A percentile compares a stretch with the other conserved stretches of the same genome.
Evolutionary conservation across 805 yeast genomes (phyloP).

Genomic region (Myxozyma lipomycoides): DNA sequence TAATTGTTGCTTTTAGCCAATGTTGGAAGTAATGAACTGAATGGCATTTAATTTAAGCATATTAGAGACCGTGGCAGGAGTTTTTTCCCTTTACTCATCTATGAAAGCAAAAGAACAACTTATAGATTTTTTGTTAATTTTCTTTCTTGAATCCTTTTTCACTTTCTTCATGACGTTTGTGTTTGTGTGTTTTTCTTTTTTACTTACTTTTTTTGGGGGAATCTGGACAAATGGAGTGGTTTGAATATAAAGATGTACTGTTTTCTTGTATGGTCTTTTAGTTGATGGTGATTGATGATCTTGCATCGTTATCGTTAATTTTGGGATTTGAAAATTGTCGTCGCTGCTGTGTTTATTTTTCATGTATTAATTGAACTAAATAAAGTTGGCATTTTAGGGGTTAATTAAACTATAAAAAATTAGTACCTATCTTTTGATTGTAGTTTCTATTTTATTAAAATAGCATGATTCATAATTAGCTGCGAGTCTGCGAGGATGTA

Average conservation of each 20-base stretch:
- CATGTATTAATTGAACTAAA: background rate
- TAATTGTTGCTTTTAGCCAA: background rate
- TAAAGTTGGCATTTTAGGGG: background rate
- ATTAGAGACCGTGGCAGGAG: background rate
- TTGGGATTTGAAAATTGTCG: no score
- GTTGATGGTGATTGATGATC: background rate
- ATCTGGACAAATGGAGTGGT: background rate
- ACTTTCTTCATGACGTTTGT: background rate
- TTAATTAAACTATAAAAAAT: background rate
- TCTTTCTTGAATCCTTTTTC: background rate
- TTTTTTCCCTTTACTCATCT: background rate
- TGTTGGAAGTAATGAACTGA: no score
- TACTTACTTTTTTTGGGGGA: background rate
- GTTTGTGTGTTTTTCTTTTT: background rate
- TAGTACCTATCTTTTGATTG: slow-evolving; percentile 14
- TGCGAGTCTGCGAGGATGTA: no score
- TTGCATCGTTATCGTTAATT: background rate
- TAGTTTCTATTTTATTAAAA: slow-evolving; percentile 3
- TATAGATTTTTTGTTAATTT: background rate
- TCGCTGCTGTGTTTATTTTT: no score
- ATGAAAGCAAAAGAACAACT: background rate
- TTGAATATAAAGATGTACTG: background rate
- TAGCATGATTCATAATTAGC: no score
- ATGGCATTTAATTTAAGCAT: no score
- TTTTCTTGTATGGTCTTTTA: background rate